A percentile compares a stretch with the other conserved stretches of the same genome.
Evolutionary conservation across 805 yeast genomes (phyloP).

Genomic region (Barnettozyma wickerhamii): DNA sequence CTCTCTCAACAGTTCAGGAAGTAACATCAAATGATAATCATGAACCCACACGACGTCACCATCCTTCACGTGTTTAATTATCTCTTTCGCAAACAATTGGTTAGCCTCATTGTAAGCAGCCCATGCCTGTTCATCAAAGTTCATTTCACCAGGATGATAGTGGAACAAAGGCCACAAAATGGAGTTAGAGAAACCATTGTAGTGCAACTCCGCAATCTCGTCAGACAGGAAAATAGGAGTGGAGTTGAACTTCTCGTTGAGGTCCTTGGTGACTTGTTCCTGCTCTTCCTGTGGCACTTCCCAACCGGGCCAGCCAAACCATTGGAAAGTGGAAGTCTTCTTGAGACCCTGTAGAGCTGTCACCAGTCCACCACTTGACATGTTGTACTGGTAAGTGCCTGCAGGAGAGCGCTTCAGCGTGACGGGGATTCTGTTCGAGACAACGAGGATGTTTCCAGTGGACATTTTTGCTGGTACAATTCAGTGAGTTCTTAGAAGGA

Average conservation of each 20-base stretch:
- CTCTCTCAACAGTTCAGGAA: slow-evolving; percentile 81
- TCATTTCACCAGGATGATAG: slow-evolving; percentile 99
- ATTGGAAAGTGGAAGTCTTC: slow-evolving; percentile 77
- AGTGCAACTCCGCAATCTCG: slow-evolving; percentile 90
- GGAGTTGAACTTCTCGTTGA: slow-evolving; percentile 76
- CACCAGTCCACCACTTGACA: slow-evolving; percentile 98
- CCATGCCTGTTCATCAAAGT: slow-evolving; percentile 97
- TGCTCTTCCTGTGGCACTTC: slow-evolving; percentile 80
- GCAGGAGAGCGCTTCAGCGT: slow-evolving; percentile 65
- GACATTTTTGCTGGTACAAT: slow-evolving; percentile 10
- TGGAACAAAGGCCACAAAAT: slow-evolving; percentile 98
- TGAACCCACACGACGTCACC: slow-evolving; percentile 96
- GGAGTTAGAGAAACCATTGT: slow-evolving; percentile 92
- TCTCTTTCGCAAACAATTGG: slow-evolving; percentile 68
- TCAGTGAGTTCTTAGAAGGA: not conserved
- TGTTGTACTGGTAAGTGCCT: slow-evolving; percentile 72
- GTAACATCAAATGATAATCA: slow-evolving; percentile 93
- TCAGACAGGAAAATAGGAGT: slow-evolving; percentile 86
- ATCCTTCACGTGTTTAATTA: slow-evolving; percentile 66
- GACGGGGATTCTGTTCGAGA: slow-evolving; percentile 92
- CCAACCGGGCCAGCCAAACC: slow-evolving; percentile 99
- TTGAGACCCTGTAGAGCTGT: slow-evolving; percentile 92
- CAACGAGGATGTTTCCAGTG: slow-evolving; percentile 68
- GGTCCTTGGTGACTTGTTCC: slow-evolving; percentile 60
- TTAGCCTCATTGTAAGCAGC: slow-evolving; percentile 96